Evolutionary conservation across 176 grass and related monocot genomes (phyloP).

Genomic region (Phoenix roebelenii): DNA sequence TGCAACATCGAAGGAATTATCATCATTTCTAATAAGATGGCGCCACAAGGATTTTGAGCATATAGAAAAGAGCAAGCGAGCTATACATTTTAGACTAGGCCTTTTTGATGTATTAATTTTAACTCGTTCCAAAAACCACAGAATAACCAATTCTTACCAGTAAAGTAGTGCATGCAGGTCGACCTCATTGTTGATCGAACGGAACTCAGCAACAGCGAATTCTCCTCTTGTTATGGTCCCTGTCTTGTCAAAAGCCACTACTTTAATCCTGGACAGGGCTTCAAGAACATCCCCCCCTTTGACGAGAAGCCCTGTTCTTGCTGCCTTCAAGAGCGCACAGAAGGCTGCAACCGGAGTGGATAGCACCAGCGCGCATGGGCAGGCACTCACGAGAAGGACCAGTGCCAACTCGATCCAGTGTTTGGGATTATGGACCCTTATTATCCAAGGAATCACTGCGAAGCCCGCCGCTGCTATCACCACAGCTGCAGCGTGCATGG

Average conservation of each 20-base stretch:
- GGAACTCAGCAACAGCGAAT: constrained; percentile 42
- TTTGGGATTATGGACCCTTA: constrained; percentile 13
- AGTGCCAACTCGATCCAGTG: constrained; percentile 41
- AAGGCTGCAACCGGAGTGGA: constrained; percentile 66
- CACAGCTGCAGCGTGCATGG: constrained; percentile 26
- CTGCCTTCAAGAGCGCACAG: constrained; percentile 53
- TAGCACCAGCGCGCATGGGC: constrained; percentile 67
- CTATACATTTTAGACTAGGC: too few species aligned
- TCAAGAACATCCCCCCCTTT: constrained; percentile 78
- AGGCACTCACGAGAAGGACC: constrained; percentile 64
- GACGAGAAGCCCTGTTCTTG: constrained; percentile 50
- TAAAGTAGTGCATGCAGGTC: constrained; percentile 33
- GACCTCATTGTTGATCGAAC: constrained; percentile 17
- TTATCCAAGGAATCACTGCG: constrained; percentile 26
- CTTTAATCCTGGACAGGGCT: constrained; percentile 27
- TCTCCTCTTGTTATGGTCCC: constrained; percentile 66
- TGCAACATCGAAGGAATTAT: too few species aligned
- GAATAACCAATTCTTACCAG: constrained; percentile 23
- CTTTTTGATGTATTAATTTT: too few species aligned
- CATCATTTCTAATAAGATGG: too few species aligned
- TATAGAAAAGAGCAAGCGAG: too few species aligned
- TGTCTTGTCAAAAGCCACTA: constrained; percentile 65
- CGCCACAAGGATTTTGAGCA: too few species aligned
- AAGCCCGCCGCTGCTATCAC: constrained; percentile 29
- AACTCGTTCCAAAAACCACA: too few species aligned